Evolutionary conservation across 139 green algal genomes (phyloP).

Genomic region (Chlorella sp.): DNA sequence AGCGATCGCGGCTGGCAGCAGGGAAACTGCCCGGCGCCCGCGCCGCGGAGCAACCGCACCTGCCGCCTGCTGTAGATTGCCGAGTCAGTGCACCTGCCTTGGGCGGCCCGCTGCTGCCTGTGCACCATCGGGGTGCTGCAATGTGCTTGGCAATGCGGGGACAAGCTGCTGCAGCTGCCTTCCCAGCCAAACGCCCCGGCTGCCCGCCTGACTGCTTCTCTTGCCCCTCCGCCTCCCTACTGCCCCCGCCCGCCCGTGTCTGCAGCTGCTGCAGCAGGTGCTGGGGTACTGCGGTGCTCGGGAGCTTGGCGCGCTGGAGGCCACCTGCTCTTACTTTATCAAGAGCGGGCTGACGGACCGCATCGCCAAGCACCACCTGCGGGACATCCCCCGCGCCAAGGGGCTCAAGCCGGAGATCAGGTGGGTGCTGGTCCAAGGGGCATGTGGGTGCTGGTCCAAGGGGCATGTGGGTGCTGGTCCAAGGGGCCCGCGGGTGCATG

Average conservation of each 20-base stretch:
- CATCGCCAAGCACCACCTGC: conserved; percentile 65
- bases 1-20: neutral
- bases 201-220: no score
- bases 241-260: neutral
- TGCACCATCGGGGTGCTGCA: neutral
- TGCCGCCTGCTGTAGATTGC: neutral
- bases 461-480: no score
- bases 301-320: conserved; percentile 73
- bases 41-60: neutral
- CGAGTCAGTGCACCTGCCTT: neutral
- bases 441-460: no score
- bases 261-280: conserved; percentile 71
- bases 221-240: neutral
- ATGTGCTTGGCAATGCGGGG: neutral
- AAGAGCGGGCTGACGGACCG: conserved; percentile 64
- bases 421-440: conserved; percentile 26
- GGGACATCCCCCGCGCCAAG: conserved; percentile 66
- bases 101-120: neutral
- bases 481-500: no score
- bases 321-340: conserved; percentile 72
- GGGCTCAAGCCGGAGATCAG: conserved; percentile 70
- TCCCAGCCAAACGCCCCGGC: neutral
- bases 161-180: neutral
- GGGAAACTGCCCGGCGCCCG: neutral
- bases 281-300: conserved; percentile 61